phyloP scores from a whole-genome alignment of 2,329 filamentous ascomycete species.

The Ophiobolus disseminans region DNA sequence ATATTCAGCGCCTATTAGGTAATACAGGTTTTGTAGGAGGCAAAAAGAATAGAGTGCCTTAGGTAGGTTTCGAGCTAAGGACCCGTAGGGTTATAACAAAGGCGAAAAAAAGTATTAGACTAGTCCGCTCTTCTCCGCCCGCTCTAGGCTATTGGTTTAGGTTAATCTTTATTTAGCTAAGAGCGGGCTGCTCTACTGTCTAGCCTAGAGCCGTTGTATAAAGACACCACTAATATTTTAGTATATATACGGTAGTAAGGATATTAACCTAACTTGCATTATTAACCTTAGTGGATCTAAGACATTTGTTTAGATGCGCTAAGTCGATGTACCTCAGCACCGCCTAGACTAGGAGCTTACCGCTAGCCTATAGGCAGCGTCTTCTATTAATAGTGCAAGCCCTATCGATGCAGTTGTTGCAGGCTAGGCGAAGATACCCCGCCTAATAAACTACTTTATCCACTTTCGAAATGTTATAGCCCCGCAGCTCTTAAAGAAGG shows the following conservation, averaged over 20 bases:
- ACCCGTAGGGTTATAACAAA: no score
- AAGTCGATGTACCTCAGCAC: conserved; percentile 2
- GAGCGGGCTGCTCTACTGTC: no score
- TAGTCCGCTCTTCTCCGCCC: no score
- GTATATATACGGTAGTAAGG: no score
- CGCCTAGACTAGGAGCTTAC: background rate
- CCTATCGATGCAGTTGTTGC: no score
- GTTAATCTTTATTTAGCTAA: no score
- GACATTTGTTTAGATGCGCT: conserved; percentile 17
- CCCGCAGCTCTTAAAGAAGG: conserved; percentile 24
- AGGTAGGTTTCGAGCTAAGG: no score
- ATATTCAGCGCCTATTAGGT: conserved; percentile 18
- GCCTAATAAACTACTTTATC: conserved; percentile 39
- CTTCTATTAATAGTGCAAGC: no score
- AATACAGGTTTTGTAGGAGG: conserved; percentile 11
- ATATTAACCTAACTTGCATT: conserved; percentile 9
- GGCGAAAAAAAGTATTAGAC: no score
- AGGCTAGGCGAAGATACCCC: conserved; percentile 24
- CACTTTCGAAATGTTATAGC: conserved; percentile 29
- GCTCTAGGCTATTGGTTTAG: no score
- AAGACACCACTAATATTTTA: no score
- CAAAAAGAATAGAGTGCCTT: conserved; percentile 3
- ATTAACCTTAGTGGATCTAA: conserved; percentile 4
- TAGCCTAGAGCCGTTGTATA: no score
- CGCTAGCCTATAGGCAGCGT: background rate